Conservation (phyloP, 306 rosid genomes). For the Alnus glutinosa region DNA sequence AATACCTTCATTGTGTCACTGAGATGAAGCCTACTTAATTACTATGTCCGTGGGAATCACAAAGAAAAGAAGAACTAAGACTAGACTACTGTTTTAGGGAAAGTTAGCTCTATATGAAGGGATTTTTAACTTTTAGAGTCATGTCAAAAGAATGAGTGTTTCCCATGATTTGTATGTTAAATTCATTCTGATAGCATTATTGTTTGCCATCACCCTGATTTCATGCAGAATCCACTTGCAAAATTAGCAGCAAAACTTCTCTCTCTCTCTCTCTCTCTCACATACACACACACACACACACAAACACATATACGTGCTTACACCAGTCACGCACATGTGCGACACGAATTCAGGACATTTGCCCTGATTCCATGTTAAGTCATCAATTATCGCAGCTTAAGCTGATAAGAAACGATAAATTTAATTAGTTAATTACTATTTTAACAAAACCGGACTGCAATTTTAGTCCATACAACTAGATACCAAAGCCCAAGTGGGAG, state of each 20-base stretch:
- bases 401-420: no score
- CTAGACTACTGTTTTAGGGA: conserved; percentile 17
- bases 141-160: conserved; percentile 4
- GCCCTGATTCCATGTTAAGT: no score
- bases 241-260: neutral
- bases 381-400: no score
- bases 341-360: no score
- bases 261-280: neutral
- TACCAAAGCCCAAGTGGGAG: neutral
- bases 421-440: no score
- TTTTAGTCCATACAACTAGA: neutral
- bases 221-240: neutral
- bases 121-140: conserved; percentile 1
- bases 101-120: neutral
- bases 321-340: no score
- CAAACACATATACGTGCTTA: no score
- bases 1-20: conserved; percentile 45
- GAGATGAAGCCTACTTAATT: neutral
- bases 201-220: neutral
- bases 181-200: conserved; percentile 4
- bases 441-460: neutral
- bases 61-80: conserved; percentile 11
- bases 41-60: neutral
- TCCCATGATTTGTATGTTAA: neutral
- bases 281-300: neutral